phyloP scores from a whole-genome alignment of 1,284 basidiomycete genomes.

The Fomitopsis betulina region DNA sequence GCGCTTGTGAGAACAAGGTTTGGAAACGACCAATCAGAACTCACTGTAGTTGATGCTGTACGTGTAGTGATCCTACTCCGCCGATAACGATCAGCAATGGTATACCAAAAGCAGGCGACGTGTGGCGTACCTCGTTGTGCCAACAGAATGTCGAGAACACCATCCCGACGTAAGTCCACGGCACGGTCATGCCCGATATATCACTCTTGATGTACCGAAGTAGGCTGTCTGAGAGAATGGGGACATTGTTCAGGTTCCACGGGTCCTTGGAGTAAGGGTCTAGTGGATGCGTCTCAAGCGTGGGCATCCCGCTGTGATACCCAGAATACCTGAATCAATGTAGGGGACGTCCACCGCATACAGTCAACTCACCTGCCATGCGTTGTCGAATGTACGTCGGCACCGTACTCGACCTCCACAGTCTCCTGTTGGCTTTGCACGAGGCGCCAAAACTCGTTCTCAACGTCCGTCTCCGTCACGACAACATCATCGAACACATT shows the following conservation, averaged over 20 bases:
- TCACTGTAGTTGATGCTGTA: constrained; percentile 93
- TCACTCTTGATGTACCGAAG: constrained; percentile 96
- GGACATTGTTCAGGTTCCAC: constrained; percentile 99
- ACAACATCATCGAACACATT: constrained; percentile 59
- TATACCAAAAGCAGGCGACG: neutral
- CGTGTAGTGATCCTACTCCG: constrained; percentile 87
- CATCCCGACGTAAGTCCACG: constrained; percentile 99
- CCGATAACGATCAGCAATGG: constrained; percentile 7
- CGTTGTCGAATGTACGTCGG: constrained; percentile 96
- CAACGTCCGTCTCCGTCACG: constrained; percentile 87
- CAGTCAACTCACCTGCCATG: constrained; percentile 77
- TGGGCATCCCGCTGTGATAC: constrained; percentile 81
- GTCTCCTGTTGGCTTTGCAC: constrained; percentile 88
- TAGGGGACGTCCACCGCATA: neutral
- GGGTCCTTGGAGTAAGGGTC: constrained; percentile 86
- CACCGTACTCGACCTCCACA: constrained; percentile 98
- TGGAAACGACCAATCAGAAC: constrained; percentile 24
- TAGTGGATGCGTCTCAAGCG: constrained; percentile 87
- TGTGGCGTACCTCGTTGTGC: constrained; percentile 88
- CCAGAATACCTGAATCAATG: constrained; percentile 9
- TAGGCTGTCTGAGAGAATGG: constrained; percentile 84
- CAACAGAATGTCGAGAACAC: constrained; percentile 99
- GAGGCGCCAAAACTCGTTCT: constrained; percentile 96
- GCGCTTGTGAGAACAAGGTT: constrained; percentile 4
- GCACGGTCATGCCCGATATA: constrained; percentile 99